phyloP scores from a whole-genome alignment of 2,329 filamentous ascomycete species.

The Hypoxylon sp. region DNA sequence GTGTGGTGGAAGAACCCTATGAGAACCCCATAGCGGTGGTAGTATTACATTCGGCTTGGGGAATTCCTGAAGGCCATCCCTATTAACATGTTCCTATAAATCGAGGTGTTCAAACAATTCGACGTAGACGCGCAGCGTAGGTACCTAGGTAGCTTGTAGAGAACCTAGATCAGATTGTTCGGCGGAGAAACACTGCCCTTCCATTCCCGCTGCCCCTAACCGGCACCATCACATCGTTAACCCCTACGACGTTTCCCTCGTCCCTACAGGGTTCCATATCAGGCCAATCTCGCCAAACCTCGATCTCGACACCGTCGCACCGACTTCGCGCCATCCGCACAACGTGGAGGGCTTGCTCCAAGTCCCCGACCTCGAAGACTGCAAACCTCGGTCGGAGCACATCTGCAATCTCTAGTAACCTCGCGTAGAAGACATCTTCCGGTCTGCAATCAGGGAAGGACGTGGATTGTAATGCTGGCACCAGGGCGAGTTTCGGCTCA shows the following conservation, averaged over 20 bases:
- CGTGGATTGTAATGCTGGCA: constrained; percentile 61
- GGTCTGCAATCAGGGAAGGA: constrained; percentile 35
- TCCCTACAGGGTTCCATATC: constrained; percentile 57
- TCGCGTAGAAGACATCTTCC: constrained; percentile 76
- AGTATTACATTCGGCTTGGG: not conserved
- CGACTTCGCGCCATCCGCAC: constrained; percentile 61
- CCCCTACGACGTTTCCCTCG: constrained; percentile 45
- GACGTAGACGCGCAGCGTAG: not conserved
- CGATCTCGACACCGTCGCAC: constrained; percentile 60
- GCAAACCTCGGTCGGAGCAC: constrained; percentile 67
- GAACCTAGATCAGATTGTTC: not conserved
- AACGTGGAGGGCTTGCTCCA: constrained; percentile 77
- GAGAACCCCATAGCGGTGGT: not conserved
- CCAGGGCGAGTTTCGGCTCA: constrained; percentile 86
- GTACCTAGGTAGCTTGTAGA: not conserved
- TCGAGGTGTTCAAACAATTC: not conserved
- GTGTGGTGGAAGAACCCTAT: not conserved
- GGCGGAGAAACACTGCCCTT: constrained; percentile 60
- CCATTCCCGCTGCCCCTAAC: constrained; percentile 65
- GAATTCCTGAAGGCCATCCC: too few species aligned
- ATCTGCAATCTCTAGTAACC: constrained; percentile 70
- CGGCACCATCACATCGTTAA: constrained; percentile 53
- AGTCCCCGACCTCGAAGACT: constrained; percentile 80
- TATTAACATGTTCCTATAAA: not conserved
- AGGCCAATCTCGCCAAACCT: constrained; percentile 82